phyloP scores from a whole-genome alignment of 495 filamentous ascomycete species.

The Pyrenopolyporus hunteri region DNA sequence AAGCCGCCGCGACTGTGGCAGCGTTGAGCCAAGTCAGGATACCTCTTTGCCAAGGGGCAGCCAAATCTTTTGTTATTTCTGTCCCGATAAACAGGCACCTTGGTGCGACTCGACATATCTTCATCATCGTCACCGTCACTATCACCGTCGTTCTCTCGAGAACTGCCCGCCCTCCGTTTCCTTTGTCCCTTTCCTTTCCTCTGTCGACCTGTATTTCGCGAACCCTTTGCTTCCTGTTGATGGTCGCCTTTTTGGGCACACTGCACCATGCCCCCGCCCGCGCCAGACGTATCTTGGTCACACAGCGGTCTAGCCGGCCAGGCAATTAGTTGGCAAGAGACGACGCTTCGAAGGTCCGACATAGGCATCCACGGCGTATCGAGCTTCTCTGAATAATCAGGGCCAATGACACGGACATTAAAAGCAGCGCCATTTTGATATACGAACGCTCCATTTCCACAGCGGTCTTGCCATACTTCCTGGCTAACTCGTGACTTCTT shows the following conservation, averaged over 20 bases:
- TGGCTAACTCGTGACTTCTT: no score
- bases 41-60: background rate
- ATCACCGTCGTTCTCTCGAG: background rate
- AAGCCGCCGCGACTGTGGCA: background rate
- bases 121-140: background rate
- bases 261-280: background rate
- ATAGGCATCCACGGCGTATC: no score
- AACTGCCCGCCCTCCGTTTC: background rate
- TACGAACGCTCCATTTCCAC: no score
- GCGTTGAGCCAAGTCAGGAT: background rate
- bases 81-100: background rate
- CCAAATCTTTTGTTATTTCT: background rate
- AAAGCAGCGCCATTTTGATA: no score
- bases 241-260: background rate
- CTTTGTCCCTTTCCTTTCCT: background rate
- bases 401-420: no score
- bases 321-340: no score
- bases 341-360: no score
- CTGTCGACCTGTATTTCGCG: background rate
- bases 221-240: background rate
- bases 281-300: background rate
- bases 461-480: no score
- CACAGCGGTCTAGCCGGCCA: no score
- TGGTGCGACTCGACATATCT: background rate
- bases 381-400: no score